These are phyloP conservation scores for Coemansia sp. DNA, from an alignment of 192 early-diverging fungal species.

Conservation along the genomic window DNA sequence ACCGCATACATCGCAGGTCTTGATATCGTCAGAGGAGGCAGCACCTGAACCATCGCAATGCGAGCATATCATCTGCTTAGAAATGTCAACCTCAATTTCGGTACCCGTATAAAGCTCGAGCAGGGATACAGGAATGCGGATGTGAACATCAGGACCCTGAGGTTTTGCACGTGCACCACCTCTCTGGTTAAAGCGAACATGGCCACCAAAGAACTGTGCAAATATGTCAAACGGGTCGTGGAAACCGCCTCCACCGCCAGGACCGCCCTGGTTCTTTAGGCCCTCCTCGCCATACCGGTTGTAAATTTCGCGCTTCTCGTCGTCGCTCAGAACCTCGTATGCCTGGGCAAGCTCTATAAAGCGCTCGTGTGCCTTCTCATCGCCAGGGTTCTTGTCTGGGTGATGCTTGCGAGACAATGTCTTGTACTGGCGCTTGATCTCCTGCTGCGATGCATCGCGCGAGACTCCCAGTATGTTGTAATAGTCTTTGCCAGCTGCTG, in stretches of 20 bases:
- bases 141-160: conserved; percentile 76
- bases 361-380: conserved; percentile 80
- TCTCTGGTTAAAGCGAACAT: conserved; percentile 59
- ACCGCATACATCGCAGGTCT: conserved; percentile 73
- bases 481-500: conserved; percentile 63
- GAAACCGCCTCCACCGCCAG: conserved; percentile 58
- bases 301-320: conserved; percentile 87
- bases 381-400: conserved; percentile 83
- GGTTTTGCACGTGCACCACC: conserved; percentile 62
- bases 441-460: conserved; percentile 71
- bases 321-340: conserved; percentile 90
- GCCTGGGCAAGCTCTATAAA: conserved; percentile 89
- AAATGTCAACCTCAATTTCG: conserved; percentile 84
- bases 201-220: conserved; percentile 79
- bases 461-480: conserved; percentile 85
- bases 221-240: conserved; percentile 99
- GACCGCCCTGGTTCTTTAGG: conserved; percentile 67
- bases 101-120: conserved; percentile 88
- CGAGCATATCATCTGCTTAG: conserved; percentile 90
- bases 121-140: conserved; percentile 81
- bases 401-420: conserved; percentile 84
- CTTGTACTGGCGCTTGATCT: conserved; percentile 96
- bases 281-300: conserved; percentile 97
- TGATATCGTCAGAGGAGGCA: conserved; percentile 75
- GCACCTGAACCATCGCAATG: conserved; percentile 93